phyloP scores from a whole-genome alignment of 2,329 filamentous ascomycete genomes.

The Fusarium sp. region DNA sequence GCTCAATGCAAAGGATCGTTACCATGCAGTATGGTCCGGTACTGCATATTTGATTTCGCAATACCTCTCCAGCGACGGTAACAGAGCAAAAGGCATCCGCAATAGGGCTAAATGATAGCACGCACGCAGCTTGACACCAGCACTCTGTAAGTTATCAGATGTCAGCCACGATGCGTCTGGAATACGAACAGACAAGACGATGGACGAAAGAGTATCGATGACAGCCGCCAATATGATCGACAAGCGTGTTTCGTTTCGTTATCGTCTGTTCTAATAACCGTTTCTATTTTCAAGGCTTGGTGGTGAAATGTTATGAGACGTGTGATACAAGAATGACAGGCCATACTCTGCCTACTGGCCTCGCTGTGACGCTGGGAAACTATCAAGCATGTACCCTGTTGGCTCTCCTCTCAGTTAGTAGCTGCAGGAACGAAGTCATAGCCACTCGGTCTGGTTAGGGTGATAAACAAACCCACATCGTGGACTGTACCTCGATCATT shows the following conservation, averaged over 20 bases:
- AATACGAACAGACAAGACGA: slow-evolving; percentile 3
- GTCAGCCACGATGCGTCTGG: background rate
- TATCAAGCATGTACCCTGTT: slow-evolving; percentile 31
- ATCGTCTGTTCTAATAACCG: slow-evolving; percentile 15
- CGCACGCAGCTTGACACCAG: slow-evolving; percentile 12
- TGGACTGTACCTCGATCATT: slow-evolving; percentile 30
- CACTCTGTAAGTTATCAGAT: slow-evolving; percentile 9
- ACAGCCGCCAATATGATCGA: slow-evolving; percentile 28
- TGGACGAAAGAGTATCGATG: background rate
- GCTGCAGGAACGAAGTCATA: slow-evolving; percentile 46
- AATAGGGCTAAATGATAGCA: slow-evolving; percentile 17
- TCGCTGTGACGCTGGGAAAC: slow-evolving; percentile 15
- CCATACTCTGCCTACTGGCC: slow-evolving; percentile 31
- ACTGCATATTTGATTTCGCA: slow-evolving; percentile 3
- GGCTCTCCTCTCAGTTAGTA: slow-evolving; percentile 33
- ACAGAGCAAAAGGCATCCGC: slow-evolving; percentile 18
- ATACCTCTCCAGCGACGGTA: slow-evolving; percentile 10
- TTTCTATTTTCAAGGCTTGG: slow-evolving; percentile 4
- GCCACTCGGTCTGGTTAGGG: slow-evolving; percentile 34
- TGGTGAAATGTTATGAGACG: background rate
- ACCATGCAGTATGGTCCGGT: slow-evolving; percentile 16
- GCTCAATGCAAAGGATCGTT: slow-evolving; percentile 21
- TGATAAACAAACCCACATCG: slow-evolving; percentile 34
- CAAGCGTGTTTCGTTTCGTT: slow-evolving; percentile 25
- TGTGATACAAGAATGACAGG: slow-evolving; percentile 26